These are phyloP conservation scores for Aegilops longissima DNA, from an alignment of 176 grass and related monocot genomes.

Conservation along the genomic window DNA sequence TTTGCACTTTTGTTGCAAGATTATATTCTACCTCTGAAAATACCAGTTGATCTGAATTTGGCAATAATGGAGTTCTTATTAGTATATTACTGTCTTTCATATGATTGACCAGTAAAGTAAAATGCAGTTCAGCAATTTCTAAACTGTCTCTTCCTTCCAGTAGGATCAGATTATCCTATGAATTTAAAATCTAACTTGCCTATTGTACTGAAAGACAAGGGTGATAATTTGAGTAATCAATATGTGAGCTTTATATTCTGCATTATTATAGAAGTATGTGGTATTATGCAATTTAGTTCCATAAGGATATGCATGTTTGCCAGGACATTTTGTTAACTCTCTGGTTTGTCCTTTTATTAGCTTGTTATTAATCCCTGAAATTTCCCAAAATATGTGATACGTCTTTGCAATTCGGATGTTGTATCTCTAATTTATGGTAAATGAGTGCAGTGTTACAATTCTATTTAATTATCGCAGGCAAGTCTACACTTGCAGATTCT, in stretches of 20 bases:
- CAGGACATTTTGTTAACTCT: not conserved
- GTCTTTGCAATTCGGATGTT: not conserved
- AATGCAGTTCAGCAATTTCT: not conserved
- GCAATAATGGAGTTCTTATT: not conserved
- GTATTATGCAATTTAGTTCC: not conserved
- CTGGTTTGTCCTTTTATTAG: not conserved
- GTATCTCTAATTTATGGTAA: no score
- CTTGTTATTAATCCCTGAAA: not conserved
- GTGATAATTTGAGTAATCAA: not conserved
- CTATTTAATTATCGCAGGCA: slow-evolving; percentile 40
- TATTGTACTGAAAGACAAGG: not conserved
- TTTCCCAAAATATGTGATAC: not conserved
- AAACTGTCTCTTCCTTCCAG: not conserved
- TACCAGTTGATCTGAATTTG: not conserved
- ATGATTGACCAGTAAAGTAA: not conserved
- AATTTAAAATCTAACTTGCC: not conserved
- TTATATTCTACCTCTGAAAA: not conserved
- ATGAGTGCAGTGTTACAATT: not conserved
- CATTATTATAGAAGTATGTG: not conserved
- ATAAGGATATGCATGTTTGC: no score
- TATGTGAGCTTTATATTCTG: not conserved
- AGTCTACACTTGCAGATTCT: slow-evolving; percentile 73
- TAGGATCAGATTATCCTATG: not conserved
- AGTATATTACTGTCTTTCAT: not conserved
- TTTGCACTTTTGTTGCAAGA: not conserved